These are phyloP conservation scores for Dictyostelium capitatum DNA, from an alignment of 78 protist genomes.

Conservation along the genomic window DNA sequence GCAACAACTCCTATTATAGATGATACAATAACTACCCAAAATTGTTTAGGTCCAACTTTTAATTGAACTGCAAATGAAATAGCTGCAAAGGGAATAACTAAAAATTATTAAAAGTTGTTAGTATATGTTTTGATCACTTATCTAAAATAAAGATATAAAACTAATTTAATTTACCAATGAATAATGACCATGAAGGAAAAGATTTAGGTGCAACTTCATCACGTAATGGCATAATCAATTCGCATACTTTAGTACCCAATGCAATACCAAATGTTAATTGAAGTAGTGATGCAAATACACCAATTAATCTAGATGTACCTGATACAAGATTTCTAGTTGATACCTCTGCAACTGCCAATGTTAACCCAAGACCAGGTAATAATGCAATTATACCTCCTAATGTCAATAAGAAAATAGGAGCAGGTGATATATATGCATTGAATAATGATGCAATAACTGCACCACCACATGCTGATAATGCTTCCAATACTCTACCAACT, in stretches of 20 bases:
- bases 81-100: slow-evolving; percentile 68
- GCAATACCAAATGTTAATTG: slow-evolving; percentile 74
- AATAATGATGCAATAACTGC: slow-evolving; percentile 41
- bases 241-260: slow-evolving; percentile 48
- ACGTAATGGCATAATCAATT: not conserved
- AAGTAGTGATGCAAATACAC: slow-evolving; percentile 63
- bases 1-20: slow-evolving; percentile 30
- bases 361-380: slow-evolving; percentile 59
- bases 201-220: slow-evolving; percentile 14
- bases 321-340: slow-evolving; percentile 57
- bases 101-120: no score
- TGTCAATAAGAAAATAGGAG: slow-evolving; percentile 14
- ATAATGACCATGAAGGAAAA: slow-evolving; percentile 61
- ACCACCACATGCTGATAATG: slow-evolving; percentile 60
- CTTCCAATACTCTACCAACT: slow-evolving; percentile 73
- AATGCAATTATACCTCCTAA: slow-evolving; percentile 68
- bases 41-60: slow-evolving; percentile 45
- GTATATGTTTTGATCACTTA: no score
- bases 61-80: slow-evolving; percentile 55
- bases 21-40: slow-evolving; percentile 59
- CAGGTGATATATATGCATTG: slow-evolving; percentile 51
- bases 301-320: slow-evolving; percentile 67
- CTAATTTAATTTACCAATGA: no score
- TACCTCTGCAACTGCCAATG: slow-evolving; percentile 57
- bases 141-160: no score